Conservation (phyloP, 2,329 filamentous ascomycete genomes). For the Pyrenophora teres region DNA sequence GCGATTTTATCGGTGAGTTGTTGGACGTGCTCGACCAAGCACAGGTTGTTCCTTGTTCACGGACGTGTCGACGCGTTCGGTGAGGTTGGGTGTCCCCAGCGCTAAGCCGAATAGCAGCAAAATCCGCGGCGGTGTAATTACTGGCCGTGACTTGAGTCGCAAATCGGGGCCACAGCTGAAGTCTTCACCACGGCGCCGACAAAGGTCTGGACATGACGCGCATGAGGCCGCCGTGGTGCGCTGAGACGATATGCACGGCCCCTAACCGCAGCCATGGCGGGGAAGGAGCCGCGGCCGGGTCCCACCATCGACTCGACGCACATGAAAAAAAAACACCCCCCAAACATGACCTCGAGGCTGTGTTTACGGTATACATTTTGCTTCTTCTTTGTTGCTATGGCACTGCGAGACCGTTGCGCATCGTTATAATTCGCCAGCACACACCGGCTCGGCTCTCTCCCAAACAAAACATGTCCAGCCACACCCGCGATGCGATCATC, state of each 20-base stretch:
- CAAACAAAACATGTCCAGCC: too few relatives aligned
- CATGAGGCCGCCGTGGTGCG: constrained; percentile 21
- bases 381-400: too few relatives aligned
- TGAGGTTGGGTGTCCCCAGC: constrained; percentile 32
- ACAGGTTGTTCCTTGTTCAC: constrained; percentile 15
- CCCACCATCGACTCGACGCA: neutral
- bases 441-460: too few relatives aligned
- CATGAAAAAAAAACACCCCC: too few relatives aligned
- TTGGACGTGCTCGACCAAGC: constrained; percentile 16
- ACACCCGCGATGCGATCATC: too few relatives aligned
- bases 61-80: constrained; percentile 19
- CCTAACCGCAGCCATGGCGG: constrained; percentile 24
- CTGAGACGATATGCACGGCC: constrained; percentile 35
- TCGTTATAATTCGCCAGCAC: too few relatives aligned
- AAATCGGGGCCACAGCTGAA: neutral
- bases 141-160: neutral
- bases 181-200: neutral
- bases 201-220: constrained; percentile 16
- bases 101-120: constrained; percentile 25
- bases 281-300: constrained; percentile 20
- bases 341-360: neutral
- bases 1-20: constrained; percentile 18
- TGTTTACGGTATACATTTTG: too few relatives aligned
- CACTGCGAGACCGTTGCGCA: too few relatives aligned
- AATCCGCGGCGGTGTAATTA: constrained; percentile 10